Evolutionary conservation across 495 filamentous ascomycete genomes (phyloP).

Genomic region (Neurospora terricola): DNA sequence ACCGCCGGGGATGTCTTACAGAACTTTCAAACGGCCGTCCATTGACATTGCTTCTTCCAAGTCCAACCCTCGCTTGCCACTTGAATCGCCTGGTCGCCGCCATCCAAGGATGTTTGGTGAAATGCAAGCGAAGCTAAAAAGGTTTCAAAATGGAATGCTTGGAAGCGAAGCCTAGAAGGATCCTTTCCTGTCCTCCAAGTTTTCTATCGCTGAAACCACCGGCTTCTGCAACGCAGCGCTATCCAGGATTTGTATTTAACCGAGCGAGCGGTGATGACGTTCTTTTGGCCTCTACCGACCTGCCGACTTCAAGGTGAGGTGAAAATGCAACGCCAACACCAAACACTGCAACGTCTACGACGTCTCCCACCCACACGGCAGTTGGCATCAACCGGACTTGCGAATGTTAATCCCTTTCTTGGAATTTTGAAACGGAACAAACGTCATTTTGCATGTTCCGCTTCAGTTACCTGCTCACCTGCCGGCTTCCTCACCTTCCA

Average conservation of each 20-base stretch:
- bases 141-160: not conserved
- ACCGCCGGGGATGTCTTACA: not conserved
- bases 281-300: too few species aligned
- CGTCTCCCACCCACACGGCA: not conserved
- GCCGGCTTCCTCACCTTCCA: not conserved
- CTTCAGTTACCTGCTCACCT: not conserved
- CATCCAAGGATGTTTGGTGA: not conserved
- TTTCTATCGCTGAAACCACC: too few species aligned
- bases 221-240: not conserved
- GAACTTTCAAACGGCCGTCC: not conserved
- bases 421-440: not conserved
- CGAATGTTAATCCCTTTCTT: not conserved
- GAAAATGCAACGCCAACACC: too few species aligned
- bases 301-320: too few species aligned
- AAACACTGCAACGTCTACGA: not conserved
- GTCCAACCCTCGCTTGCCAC: not conserved
- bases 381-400: not conserved
- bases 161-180: too few species aligned
- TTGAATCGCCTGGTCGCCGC: not conserved
- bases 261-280: not conserved
- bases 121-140: not conserved
- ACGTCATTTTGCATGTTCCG: not conserved
- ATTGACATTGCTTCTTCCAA: too few species aligned
- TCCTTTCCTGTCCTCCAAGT: too few species aligned
- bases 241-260: not conserved